A percentile compares a stretch with the other conserved stretches of the same genome.
Evolutionary conservation across 2,329 filamentous ascomycete species (phyloP).

Genomic region (Penicillium sp.): DNA sequence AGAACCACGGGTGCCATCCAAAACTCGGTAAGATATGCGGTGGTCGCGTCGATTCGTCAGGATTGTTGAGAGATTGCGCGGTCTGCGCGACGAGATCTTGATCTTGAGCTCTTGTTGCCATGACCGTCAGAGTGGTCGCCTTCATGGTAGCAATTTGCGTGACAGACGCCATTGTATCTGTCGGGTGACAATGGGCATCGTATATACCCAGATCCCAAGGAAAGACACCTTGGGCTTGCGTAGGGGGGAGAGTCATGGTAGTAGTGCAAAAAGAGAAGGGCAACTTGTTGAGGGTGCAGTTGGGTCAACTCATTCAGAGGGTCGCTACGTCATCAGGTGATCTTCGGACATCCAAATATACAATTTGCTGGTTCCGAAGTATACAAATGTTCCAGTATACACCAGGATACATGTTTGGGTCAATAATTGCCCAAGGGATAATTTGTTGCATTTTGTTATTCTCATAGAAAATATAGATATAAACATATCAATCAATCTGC

Average conservation of each 20-base stretch:
- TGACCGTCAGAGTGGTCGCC: constrained; percentile 62
- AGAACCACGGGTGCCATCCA: constrained; percentile 73
- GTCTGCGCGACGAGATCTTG: constrained; percentile 61
- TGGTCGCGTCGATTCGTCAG: not conserved
- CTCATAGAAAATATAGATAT: too few relatives aligned
- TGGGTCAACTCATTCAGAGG: not conserved
- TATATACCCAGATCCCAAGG: constrained; percentile 67
- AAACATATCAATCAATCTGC: too few relatives aligned
- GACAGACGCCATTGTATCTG: constrained; percentile 64
- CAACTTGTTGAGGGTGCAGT: not conserved
- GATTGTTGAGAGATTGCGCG: constrained; percentile 40
- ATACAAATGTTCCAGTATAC: not conserved
- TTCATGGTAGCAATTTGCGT: constrained; percentile 61
- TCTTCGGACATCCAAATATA: not conserved
- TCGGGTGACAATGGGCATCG: constrained; percentile 70
- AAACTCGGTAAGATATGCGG: constrained; percentile 63
- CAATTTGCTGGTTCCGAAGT: not conserved
- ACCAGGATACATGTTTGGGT: too few relatives aligned
- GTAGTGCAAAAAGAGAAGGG: constrained; percentile 1
- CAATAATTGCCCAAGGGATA: too few relatives aligned
- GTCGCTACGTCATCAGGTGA: constrained; percentile 3
- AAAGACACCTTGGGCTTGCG: constrained; percentile 40
- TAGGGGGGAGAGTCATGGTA: not conserved
- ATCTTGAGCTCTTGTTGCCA: constrained; percentile 66
- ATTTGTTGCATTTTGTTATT: too few relatives aligned